Base-by-base conservation (phyloP, 257 asterid genomes). In the Handroanthus guayacan region DNA sequence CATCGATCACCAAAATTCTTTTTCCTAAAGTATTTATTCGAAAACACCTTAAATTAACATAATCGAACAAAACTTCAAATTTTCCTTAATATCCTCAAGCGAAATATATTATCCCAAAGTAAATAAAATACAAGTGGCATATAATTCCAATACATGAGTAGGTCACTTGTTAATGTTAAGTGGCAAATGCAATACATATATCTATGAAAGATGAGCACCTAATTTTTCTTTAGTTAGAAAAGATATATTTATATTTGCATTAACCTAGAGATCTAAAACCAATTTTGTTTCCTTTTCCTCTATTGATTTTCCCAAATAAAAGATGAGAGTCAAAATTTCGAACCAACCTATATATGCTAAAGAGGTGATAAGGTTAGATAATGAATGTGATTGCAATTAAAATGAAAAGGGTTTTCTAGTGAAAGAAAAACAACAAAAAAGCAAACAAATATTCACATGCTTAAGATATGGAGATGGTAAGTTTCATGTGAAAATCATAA, bases 401-500 rank as follows among this genome's bases (percentile, higher is more conserved):
- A 75, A n/a, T 62, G 72, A 50, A 75, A 41, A 56, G 62, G 37
- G 69, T 51, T 11, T 68, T 67, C 7, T 68, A 38, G 74, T 44
- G 63, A 67, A 71, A 54, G 25, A 6, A n/a, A 65, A 6, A 38
- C 45, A 20, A 50, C 17, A 69, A 56, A 63, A 72, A 64, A 74
- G 83, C 70, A 80, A 18, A 11, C 79, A 78, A 17, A 54, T 54
- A 71, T 67, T 80, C 81, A 83, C 81, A 77, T 73, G 84, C 55
- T 60, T 69, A 81, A 16, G 77, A 77, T 44, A 50, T 47, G 63
- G 43, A 75, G 39, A 48, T 57, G 83, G 79, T 75, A 65, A 81
- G 79, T 47, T 78, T 34, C 88, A 84, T 75, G 88, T 81, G 84
- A 79, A 78, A 67, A 20, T 84, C 74, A 79, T 67, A 18, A 70